phyloP scores from a whole-genome alignment of 2,329 filamentous ascomycete genomes.

The Pseudocercospora pini-densiflorae region DNA sequence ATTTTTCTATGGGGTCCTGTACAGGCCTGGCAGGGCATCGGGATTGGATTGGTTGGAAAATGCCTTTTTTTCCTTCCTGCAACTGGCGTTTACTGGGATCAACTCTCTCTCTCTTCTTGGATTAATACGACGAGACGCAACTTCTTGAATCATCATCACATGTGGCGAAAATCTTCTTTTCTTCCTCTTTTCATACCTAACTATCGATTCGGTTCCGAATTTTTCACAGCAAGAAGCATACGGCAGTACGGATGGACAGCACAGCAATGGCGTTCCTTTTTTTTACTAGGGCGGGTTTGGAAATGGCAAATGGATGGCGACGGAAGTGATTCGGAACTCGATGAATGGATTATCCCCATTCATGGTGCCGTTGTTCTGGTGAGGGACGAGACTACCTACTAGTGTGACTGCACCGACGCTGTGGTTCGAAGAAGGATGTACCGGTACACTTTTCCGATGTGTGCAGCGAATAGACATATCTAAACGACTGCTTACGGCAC shows the following conservation, averaged over 20 bases:
- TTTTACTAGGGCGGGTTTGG: not conserved
- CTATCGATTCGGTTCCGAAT: not conserved
- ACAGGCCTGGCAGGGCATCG: not conserved
- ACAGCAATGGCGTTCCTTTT: constrained; percentile 3
- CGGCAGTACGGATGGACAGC: not conserved
- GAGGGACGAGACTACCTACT: not conserved
- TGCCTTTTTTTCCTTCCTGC: not conserved
- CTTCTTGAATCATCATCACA: not conserved
- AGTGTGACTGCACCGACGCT: not conserved
- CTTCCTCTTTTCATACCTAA: not conserved
- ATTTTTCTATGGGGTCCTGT: not conserved
- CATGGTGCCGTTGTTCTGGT: not conserved
- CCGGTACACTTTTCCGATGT: too few relatives aligned
- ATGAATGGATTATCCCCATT: not conserved
- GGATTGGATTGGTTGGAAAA: not conserved
- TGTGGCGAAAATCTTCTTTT: not conserved
- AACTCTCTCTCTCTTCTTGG: not conserved
- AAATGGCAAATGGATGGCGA: not conserved
- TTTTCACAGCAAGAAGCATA: not conserved
- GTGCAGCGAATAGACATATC: not conserved
- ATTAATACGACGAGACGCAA: not conserved
- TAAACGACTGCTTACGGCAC: not conserved
- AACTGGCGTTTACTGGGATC: not conserved
- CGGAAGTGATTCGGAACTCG: not conserved
- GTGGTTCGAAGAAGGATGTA: not conserved